Base-by-base conservation (phyloP, 352 stramenopile species). In the Pythium brassicae region DNA sequence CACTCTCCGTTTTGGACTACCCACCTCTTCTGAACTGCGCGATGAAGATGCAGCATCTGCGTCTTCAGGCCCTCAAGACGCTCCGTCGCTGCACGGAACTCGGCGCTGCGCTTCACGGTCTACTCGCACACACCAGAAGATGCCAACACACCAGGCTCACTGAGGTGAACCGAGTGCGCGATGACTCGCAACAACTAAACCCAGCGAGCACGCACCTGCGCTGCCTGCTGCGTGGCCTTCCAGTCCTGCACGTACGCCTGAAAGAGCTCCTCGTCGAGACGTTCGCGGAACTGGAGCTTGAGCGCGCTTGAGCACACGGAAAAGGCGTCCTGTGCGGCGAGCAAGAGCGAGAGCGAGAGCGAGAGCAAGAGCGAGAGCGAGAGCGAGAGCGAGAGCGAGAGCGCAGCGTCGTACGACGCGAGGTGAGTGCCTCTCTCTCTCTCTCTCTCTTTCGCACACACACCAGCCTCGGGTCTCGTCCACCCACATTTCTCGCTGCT, bases 231-330 rank as follows among this genome's bases (percentile, higher is more conserved):
- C 49, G 76, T 76, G 40, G 60, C 44, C 9, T 46, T 69, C 75
- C 69, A 85, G 48, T 88, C 77, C 15, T 68, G 45, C 8, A 79
- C 50, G 45, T 88, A 83, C 8, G 75, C 78, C 22, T 68, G 60
- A 46, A 88, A 86, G 12, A 88, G 53, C 42, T 88, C 75, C 42
- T 79, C 65, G 34, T 88, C 78, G 20, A 88, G 47, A 4, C 56
- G 65, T 19, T 79, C 69, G 12, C 65, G 53, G 25, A 86, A 88
- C 50, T 86, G 69, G 29, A 88, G 47, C 62, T 86, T 88, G 5
- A 88, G 63, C 14, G 72, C 67, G 35, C 68, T 85, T 17, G 69
- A 79, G 44, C 56, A 75, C 11, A 88, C 73, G 0, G 82, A 20
- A 60, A 88, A 88, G 0, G 69, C 62, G 46, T 88, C 78, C 75